Conservation (phyloP, 208 protist genomes). For the Leishmania guyanensis region DNA sequence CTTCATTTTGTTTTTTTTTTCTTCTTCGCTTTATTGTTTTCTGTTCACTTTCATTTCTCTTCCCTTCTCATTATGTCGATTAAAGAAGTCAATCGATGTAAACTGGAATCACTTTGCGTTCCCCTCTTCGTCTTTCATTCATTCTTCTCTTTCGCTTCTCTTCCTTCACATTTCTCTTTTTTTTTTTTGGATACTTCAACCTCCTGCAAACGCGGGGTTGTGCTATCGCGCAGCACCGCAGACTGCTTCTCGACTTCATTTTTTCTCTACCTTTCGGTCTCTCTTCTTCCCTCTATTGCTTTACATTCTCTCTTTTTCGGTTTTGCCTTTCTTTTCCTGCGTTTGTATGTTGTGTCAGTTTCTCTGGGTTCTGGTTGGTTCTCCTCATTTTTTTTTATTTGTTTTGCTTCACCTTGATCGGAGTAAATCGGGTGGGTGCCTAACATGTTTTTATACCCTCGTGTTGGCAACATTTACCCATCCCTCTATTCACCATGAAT, state of each 20-base stretch:
- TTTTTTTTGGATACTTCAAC: neutral
- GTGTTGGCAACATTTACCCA: neutral
- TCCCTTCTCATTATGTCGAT: conserved; percentile 1
- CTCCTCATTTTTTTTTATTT: neutral
- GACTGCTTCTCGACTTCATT: neutral
- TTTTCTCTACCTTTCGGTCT: neutral
- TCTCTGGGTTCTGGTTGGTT: neutral
- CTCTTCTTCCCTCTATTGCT: neutral
- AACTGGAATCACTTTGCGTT: neutral
- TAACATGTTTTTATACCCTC: conserved; percentile 18
- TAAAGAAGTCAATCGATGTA: neutral
- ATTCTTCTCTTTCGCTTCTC: neutral
- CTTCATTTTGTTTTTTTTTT: neutral
- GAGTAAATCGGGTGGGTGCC: neutral
- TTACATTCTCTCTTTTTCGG: neutral
- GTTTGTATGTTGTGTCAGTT: neutral
- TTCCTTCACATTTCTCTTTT: neutral
- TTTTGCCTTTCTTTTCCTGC: neutral
- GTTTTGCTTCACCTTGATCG: neutral
- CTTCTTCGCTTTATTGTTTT: neutral
- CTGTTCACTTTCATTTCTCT: neutral
- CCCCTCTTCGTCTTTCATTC: neutral
- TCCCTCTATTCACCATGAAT: neutral
- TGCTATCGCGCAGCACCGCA: neutral
- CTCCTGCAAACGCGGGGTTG: neutral